phyloP scores from a whole-genome alignment of 805 yeast genomes.

The Metschnikowia matae region DNA sequence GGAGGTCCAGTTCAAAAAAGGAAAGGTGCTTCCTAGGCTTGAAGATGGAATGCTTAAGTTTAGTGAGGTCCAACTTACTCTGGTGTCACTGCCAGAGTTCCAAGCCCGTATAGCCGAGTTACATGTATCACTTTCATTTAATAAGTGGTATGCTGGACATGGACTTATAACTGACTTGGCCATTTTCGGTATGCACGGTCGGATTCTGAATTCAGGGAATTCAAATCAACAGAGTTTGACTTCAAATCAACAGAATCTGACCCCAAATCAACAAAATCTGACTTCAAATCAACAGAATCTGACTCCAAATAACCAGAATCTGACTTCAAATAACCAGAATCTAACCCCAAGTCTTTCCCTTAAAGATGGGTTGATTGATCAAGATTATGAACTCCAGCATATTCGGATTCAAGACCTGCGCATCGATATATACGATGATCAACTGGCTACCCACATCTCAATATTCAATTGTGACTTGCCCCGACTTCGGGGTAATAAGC shows the following conservation, averaged over 20 bases:
- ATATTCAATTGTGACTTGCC: conserved; percentile 66
- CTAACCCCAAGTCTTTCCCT: too few species aligned
- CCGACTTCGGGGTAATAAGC: conserved; percentile 52
- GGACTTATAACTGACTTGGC: conserved; percentile 50
- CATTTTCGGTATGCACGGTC: conserved; percentile 46
- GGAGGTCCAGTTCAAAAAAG: conserved; percentile 35
- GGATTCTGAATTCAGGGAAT: neutral
- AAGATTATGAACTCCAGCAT: conserved; percentile 30
- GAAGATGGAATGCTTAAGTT: conserved; percentile 49
- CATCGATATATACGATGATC: conserved; percentile 30
- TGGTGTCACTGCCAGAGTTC: conserved; percentile 16
- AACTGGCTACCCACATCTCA: conserved; percentile 43
- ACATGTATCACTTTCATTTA: conserved; percentile 44
- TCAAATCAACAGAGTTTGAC: too few species aligned
- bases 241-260: too few species aligned
- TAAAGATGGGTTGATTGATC: conserved; percentile 18
- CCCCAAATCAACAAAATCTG: too few species aligned
- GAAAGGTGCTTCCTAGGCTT: conserved; percentile 39
- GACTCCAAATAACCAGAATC: too few species aligned
- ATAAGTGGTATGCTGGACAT: conserved; percentile 53
- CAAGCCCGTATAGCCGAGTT: conserved; percentile 39
- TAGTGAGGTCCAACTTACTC: conserved; percentile 29
- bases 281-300: too few species aligned
- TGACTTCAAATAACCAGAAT: too few species aligned
- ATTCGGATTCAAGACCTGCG: conserved; percentile 52